Percentiles rank a stretch among this genome's conserved stretches.
These are phyloP conservation scores for Dalbergia oliveri DNA, from an alignment of 306 rosid species.

Conservation along the genomic window DNA sequence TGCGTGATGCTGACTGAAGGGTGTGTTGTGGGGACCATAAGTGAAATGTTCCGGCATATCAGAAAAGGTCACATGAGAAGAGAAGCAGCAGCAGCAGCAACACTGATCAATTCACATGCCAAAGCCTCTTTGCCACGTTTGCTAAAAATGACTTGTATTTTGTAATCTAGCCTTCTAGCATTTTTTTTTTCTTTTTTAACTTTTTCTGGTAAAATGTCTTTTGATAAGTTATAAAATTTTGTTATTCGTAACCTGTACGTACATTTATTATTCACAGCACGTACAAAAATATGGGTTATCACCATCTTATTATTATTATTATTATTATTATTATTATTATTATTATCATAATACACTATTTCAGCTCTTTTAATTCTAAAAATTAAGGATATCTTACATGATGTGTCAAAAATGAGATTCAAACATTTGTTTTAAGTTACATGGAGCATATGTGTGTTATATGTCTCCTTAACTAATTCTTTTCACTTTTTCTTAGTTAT, in stretches of 20 bases:
- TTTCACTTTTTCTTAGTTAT: too few species aligned
- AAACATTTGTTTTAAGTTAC: not conserved
- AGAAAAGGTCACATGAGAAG: constrained; percentile 42
- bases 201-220: not conserved
- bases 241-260: too few species aligned
- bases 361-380: too few species aligned
- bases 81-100: not conserved
- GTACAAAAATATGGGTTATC: too few species aligned
- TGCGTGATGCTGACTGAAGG: constrained; percentile 33
- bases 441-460: not conserved
- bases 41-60: constrained; percentile 10
- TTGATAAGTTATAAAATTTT: too few species aligned
- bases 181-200: not conserved
- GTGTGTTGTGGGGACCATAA: constrained; percentile 44
- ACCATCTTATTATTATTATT: too few species aligned
- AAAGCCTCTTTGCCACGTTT: constrained; percentile 19
- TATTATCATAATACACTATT: too few species aligned
- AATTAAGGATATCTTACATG: too few species aligned
- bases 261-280: too few species aligned
- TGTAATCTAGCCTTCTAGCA: not conserved
- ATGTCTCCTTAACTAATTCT: not conserved
- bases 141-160: not conserved
- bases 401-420: too few species aligned
- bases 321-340: too few species aligned
- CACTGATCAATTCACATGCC: constrained; percentile 52